A percentile compares a stretch with the other conserved stretches of the same genome.
phyloP scores from a whole-genome alignment of 495 filamentous ascomycete species.

The Penicillium bialowiezense region DNA sequence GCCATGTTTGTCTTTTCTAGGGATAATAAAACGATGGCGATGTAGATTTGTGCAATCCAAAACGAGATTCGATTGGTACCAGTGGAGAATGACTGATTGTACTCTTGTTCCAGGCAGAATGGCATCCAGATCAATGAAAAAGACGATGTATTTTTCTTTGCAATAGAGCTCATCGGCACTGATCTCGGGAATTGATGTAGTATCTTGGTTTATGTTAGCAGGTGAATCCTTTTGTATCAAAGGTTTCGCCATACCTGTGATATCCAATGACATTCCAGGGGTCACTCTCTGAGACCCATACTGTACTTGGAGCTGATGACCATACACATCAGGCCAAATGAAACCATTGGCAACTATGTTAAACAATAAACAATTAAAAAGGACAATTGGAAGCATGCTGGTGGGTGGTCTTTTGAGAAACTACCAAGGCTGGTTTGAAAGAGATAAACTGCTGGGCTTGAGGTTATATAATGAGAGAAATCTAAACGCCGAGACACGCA shows the following conservation, averaged over 20 bases:
- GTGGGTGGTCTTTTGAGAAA: background rate
- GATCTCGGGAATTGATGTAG: conserved; percentile 21
- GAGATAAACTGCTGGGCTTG: no score
- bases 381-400: background rate
- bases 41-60: conserved; percentile 5
- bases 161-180: conserved; percentile 10
- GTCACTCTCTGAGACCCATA: conserved; percentile 12
- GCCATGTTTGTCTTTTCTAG: background rate
- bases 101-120: conserved; percentile 16
- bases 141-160: conserved; percentile 19
- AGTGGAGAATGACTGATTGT: conserved; percentile 34
- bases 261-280: conserved; percentile 13
- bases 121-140: conserved; percentile 40
- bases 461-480: no score
- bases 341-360: background rate
- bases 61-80: conserved; percentile 33
- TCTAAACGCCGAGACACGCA: no score
- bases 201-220: conserved; percentile 12
- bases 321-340: background rate
- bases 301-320: conserved; percentile 8
- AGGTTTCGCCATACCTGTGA: conserved; percentile 4
- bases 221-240: background rate
- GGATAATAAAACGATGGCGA: background rate
- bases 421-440: no score
- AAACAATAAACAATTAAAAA: background rate